Evolutionary conservation across 768 basidiomycete species (phyloP).

Genomic region (Xerocomellus chrysenteron): DNA sequence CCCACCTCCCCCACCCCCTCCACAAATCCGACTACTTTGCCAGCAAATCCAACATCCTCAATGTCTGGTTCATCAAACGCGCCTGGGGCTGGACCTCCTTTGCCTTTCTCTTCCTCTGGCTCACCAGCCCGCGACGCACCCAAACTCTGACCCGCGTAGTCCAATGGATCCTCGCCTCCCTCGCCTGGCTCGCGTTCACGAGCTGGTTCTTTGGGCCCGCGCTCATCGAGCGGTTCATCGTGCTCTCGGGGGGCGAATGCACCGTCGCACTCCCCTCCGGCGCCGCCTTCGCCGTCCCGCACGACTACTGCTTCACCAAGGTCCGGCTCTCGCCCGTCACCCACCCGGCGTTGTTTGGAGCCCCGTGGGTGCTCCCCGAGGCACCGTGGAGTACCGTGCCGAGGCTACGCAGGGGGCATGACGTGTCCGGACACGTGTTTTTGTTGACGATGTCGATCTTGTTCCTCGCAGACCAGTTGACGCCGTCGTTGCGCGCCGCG

Average conservation of each 20-base stretch:
- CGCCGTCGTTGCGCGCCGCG: constrained; percentile 45
- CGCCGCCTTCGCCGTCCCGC: constrained; percentile 51
- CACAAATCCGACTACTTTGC: constrained; percentile 70
- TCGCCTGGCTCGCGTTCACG: constrained; percentile 73
- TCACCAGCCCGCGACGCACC: constrained; percentile 50
- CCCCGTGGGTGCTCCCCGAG: constrained; percentile 37
- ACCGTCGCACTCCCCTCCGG: constrained; percentile 62
- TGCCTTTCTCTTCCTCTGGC: constrained; percentile 58
- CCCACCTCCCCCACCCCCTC: constrained; percentile 68
- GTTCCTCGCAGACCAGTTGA: constrained; percentile 77
- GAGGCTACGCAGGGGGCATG: constrained; percentile 77
- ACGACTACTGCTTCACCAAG: constrained; percentile 54
- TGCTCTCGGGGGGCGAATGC: constrained; percentile 75
- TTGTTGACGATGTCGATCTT: constrained; percentile 77
- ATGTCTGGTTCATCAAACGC: constrained; percentile 84
- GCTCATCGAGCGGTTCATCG: constrained; percentile 63
- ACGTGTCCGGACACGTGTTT: constrained; percentile 93
- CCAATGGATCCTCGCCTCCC: constrained; percentile 60
- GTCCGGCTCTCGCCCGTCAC: constrained; percentile 53
- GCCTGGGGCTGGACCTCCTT: constrained; percentile 90
- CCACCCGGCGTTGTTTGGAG: constrained; percentile 63
- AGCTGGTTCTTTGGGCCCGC: constrained; percentile 89
- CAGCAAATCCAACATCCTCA: constrained; percentile 76
- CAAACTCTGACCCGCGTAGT: constrained; percentile 43
- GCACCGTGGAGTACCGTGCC: constrained; percentile 51